Percentiles rank a stretch among this genome's conserved stretches.
phyloP scores from a whole-genome alignment of 1,139 yeast species.

The Yamadazyma membranifaciens region DNA sequence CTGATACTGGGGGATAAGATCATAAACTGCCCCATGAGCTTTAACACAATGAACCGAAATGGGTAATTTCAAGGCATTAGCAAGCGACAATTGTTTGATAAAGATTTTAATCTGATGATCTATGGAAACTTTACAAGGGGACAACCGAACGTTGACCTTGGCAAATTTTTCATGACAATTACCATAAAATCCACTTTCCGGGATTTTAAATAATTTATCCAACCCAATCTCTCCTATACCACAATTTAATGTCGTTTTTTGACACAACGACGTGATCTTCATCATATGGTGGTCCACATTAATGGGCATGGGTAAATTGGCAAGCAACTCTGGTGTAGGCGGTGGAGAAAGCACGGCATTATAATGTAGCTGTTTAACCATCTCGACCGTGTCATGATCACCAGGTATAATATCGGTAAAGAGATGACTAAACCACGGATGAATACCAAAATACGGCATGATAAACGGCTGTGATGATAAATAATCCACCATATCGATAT shows the following conservation, averaged over 20 bases:
- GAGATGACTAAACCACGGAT: constrained; percentile 86
- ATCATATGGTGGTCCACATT: constrained; percentile 37
- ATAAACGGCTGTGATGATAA: constrained; percentile 24
- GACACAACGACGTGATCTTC: constrained; percentile 21
- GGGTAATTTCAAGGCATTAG: constrained; percentile 45
- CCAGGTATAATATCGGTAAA: constrained; percentile 28
- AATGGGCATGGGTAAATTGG: constrained; percentile 61
- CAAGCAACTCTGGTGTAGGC: constrained; percentile 41
- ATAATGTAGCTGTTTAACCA: constrained; percentile 52
- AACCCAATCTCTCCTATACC: constrained; percentile 89
- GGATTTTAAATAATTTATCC: constrained; percentile 73
- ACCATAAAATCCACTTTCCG: constrained; percentile 57
- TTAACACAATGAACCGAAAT: constrained; percentile 86
- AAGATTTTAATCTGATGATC: constrained; percentile 65
- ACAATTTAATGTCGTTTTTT: constrained; percentile 8
- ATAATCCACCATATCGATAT: constrained; percentile 33
- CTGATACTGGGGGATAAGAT: constrained; percentile 29
- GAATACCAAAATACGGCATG: constrained; percentile 74
- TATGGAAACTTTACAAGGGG: constrained; percentile 52
- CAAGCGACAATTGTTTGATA: constrained; percentile 50
- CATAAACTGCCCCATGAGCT: constrained; percentile 61
- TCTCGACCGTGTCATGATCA: not conserved
- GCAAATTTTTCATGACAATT: constrained; percentile 18
- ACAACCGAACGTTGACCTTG: constrained; percentile 22
- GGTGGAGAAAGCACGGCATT: constrained; percentile 43